phyloP scores from a whole-genome alignment of 2,329 filamentous ascomycete genomes.

The Didymella glomerata region DNA sequence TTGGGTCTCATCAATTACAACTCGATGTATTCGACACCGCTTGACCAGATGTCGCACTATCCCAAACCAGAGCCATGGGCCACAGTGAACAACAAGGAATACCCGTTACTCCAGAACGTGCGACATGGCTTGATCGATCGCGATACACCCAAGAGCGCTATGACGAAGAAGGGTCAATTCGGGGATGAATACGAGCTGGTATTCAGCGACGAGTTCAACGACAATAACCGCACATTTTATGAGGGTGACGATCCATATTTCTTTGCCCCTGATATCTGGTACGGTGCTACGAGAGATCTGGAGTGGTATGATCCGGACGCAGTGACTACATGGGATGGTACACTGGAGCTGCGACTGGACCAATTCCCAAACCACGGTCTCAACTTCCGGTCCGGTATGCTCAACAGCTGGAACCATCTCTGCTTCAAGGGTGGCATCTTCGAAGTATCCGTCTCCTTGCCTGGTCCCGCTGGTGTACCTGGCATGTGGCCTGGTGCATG shows the following conservation, averaged over 20 bases:
- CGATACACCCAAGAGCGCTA: slow-evolving; percentile 59
- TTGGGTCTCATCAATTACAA: slow-evolving; percentile 52
- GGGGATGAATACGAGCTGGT: slow-evolving; percentile 59
- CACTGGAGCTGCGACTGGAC: slow-evolving; percentile 58
- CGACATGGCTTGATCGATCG: slow-evolving; percentile 61
- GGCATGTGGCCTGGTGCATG: slow-evolving; percentile 64
- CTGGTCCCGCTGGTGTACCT: slow-evolving; percentile 59
- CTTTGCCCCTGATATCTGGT: slow-evolving; percentile 63
- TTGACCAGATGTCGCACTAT: slow-evolving; percentile 51
- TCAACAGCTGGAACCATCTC: slow-evolving; percentile 63
- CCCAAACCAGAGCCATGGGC: slow-evolving; percentile 53
- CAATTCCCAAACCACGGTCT: slow-evolving; percentile 57
- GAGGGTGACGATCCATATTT: slow-evolving; percentile 66
- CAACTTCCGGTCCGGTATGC: slow-evolving; percentile 60
- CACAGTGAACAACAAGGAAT: slow-evolving; percentile 58
- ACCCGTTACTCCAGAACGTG: slow-evolving; percentile 59
- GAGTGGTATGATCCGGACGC: slow-evolving; percentile 64
- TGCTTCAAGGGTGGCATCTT: slow-evolving; percentile 65
- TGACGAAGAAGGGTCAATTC: slow-evolving; percentile 56
- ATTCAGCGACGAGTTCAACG: slow-evolving; percentile 67
- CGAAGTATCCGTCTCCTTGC: slow-evolving; percentile 62
- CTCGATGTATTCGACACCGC: slow-evolving; percentile 51
- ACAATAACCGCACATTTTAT: slow-evolving; percentile 63
- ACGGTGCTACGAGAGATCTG: slow-evolving; percentile 61
- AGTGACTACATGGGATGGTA: slow-evolving; percentile 59